Conservation (phyloP, 257 asterid species). For the Petunia axillaris region DNA sequence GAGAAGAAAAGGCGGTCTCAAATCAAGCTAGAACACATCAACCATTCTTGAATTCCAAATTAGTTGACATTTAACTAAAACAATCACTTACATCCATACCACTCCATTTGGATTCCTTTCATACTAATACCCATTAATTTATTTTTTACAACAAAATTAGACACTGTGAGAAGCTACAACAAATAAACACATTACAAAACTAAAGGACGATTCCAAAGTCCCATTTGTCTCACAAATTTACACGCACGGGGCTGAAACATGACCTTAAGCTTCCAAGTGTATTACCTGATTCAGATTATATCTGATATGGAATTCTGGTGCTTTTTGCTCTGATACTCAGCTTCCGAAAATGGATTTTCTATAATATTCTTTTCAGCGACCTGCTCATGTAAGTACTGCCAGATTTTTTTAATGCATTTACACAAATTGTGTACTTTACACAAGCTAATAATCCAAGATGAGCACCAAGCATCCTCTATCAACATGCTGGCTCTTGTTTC, state of each 20-base stretch:
- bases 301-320: constrained; percentile 33
- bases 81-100: neutral
- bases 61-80: too few species aligned
- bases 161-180: constrained; percentile 23
- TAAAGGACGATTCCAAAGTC: constrained; percentile 27
- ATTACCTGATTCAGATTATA: constrained; percentile 25
- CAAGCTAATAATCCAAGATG: constrained; percentile 37
- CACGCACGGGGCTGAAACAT: constrained; percentile 31
- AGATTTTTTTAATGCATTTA: constrained; percentile 43
- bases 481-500: constrained; percentile 83
- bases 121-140: constrained; percentile 10
- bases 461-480: constrained; percentile 39
- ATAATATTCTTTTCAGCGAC: neutral
- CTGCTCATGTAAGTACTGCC: constrained; percentile 35
- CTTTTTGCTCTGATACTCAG: constrained; percentile 33
- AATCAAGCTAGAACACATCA: too few species aligned
- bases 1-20: too few species aligned
- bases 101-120: constrained; percentile 16
- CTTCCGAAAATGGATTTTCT: constrained; percentile 39
- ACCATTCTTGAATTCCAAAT: too few species aligned
- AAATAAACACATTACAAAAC: constrained; percentile 6
- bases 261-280: constrained; percentile 35
- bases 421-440: constrained; percentile 46
- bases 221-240: constrained; percentile 33
- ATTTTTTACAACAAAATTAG: constrained; percentile 1